Base-by-base conservation (phyloP, 306 rosid genomes). In the Vigna mungo region DNA sequence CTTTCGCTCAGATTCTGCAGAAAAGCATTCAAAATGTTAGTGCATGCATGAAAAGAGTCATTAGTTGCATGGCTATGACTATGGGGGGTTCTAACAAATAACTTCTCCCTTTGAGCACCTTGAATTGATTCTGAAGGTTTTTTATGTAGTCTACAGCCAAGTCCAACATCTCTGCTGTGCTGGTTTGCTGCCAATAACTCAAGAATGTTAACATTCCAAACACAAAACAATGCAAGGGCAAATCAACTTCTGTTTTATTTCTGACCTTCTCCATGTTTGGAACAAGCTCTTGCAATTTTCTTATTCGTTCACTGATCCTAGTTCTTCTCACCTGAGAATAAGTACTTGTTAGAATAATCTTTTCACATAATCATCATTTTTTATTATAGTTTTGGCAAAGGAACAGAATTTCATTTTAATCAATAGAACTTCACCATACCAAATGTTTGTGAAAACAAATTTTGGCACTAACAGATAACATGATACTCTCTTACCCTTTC, bases 241-340 rank as follows among this genome's bases (percentile, higher is more conserved):
- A 65, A 36, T 77, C 3, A 68, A 41, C 21, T 7, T 44, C 5
- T 54, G 55, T 46, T 17, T 46, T 55, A 21, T 55, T 27, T 41
- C 82, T 37, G 21, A 95, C 99, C 97, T 95, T 95, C 76, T 95
- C 97, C 92, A 90, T 92, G 88, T 90, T 92, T 25, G 99, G 99
- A 65, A 92, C 97, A 68, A 95, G 96, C 61, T 92, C 96, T 86
- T 94, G 97, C 64, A 94, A 84, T 82, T 90, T 92, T 80, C 95
- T 84, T 87, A 95, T 95, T 21, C 99, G 88, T 68, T 95, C 99
- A 43, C 99, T 95, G 25, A 95, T 95, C 54, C 99, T 86, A 25
- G 93, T 92, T 88, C 99, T 88, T 88, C 99, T 87, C 36, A 88
- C 94, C 98, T 94, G 83, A 63, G 78, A 49, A 74, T 8, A 32